Conservation (phyloP, 345 rosid genomes). For the Acer negundo region DNA sequence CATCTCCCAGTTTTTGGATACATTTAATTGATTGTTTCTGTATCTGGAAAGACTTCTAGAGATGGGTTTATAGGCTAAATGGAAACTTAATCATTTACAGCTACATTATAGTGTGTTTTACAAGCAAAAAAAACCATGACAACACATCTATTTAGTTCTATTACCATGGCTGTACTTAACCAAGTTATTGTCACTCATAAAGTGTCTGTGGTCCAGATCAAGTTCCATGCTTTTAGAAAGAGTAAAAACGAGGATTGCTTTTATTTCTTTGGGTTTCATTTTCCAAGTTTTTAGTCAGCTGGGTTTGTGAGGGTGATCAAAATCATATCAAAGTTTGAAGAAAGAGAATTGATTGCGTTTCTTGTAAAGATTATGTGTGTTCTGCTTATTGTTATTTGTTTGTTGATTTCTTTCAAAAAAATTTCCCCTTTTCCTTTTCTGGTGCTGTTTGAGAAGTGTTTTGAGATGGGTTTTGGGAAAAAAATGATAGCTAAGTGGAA, state of each 20-base stretch:
- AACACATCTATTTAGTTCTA: constrained; percentile 2
- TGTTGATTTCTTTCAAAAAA: neutral
- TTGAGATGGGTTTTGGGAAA: constrained; percentile 36
- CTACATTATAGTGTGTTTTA: constrained; percentile 9
- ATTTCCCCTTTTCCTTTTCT: neutral
- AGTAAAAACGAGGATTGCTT: constrained; percentile 6
- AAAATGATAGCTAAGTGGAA: constrained; percentile 34
- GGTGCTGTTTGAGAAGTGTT: constrained; percentile 16
- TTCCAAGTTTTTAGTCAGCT: constrained; percentile 11
- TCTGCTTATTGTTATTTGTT: constrained; percentile 6
- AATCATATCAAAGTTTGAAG: neutral
- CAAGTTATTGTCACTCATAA: constrained; percentile 19
- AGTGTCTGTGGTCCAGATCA: constrained; percentile 27
- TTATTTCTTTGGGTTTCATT: constrained; percentile 5
- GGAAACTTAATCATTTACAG: constrained; percentile 23
- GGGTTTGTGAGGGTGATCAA: constrained; percentile 22
- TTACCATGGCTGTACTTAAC: constrained; percentile 29
- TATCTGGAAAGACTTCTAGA: constrained; percentile 33
- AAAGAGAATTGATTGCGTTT: constrained; percentile 11
- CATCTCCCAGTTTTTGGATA: constrained; percentile 20
- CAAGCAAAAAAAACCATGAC: constrained; percentile 8
- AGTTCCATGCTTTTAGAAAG: constrained; percentile 12
- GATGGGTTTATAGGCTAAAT: constrained; percentile 13
- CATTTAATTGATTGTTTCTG: constrained; percentile 34
- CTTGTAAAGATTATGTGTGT: neutral